Conservation (phyloP, 2,329 filamentous ascomycete genomes). For the Microdochium bolleyi region DNA sequence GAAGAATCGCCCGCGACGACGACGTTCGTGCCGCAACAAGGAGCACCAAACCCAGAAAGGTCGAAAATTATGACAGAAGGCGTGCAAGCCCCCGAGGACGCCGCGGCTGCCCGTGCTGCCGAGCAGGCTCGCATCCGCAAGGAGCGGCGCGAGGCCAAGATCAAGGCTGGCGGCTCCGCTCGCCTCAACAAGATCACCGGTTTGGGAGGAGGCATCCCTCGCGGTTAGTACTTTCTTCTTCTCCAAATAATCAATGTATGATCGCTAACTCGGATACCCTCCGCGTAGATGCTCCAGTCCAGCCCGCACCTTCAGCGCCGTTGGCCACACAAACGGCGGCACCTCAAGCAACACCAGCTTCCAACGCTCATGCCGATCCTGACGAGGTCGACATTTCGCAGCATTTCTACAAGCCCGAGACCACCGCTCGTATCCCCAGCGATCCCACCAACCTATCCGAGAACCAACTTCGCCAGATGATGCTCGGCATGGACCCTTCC, state of each 20-base stretch:
- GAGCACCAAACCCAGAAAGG: neutral
- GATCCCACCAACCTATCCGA: conserved; percentile 37
- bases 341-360: conserved; percentile 17
- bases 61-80: conserved; percentile 16
- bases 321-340: conserved; percentile 19
- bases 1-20: conserved; percentile 12
- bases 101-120: conserved; percentile 42
- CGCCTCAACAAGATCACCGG: conserved; percentile 70
- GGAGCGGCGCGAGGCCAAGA: conserved; percentile 72
- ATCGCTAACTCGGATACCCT: conserved; percentile 1
- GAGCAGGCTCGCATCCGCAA: conserved; percentile 69
- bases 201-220: conserved; percentile 49
- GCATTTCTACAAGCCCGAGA: conserved; percentile 56
- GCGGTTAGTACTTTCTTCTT: conserved; percentile 27
- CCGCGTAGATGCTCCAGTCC: conserved; percentile 3
- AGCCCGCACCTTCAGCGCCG: conserved; percentile 24
- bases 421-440: conserved; percentile 28
- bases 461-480: conserved; percentile 56
- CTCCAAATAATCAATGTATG: neutral
- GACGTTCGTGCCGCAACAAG: neutral
- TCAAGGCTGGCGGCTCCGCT: conserved; percentile 61
- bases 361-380: conserved; percentile 48
- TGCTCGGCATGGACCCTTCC: conserved; percentile 46
- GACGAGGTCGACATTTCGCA: conserved; percentile 75
- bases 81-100: conserved; percentile 28